Percentiles rank a stretch among this genome's conserved stretches.
These are phyloP conservation scores for Aspergillus calidoustus DNA, from an alignment of 2,329 filamentous ascomycete species.

Conservation along the genomic window DNA sequence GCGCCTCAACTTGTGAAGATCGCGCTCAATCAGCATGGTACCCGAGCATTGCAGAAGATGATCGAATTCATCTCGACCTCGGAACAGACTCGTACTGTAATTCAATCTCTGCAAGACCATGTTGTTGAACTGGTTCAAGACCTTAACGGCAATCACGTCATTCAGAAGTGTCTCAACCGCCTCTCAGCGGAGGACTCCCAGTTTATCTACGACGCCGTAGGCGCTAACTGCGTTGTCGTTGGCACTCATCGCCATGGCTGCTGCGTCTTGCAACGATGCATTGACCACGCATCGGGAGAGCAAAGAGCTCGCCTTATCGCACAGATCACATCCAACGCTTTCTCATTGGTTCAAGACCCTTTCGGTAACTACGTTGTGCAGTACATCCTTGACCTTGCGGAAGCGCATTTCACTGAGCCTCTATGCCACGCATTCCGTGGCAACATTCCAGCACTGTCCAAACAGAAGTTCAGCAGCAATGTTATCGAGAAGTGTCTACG, in stretches of 20 bases:
- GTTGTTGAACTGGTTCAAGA: slow-evolving; percentile 97
- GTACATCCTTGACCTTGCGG: slow-evolving; percentile 95
- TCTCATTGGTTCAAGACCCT: slow-evolving; percentile 88
- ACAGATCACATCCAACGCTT: slow-evolving; percentile 87
- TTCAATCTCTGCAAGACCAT: slow-evolving; percentile 76
- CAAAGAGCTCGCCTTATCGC: slow-evolving; percentile 87
- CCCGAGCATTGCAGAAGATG: slow-evolving; percentile 97
- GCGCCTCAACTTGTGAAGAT: slow-evolving; percentile 87
- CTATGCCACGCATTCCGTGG: slow-evolving; percentile 80
- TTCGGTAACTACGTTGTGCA: slow-evolving; percentile 99
- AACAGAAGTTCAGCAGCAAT: slow-evolving; percentile 99
- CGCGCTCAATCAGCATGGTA: slow-evolving; percentile 95
- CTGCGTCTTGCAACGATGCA: slow-evolving; percentile 96
- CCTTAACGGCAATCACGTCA: slow-evolving; percentile 97
- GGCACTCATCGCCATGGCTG: slow-evolving; percentile 97
- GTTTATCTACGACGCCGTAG: slow-evolving; percentile 97
- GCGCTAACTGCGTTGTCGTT: slow-evolving; percentile 81
- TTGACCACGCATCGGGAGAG: slow-evolving; percentile 88
- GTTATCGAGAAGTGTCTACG: slow-evolving; percentile 97
- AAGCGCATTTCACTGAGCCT: slow-evolving; percentile 84
- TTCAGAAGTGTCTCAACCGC: slow-evolving; percentile 98
- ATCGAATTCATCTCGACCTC: slow-evolving; percentile 92
- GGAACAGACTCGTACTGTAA: slow-evolving; percentile 85
- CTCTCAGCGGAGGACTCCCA: slow-evolving; percentile 81
- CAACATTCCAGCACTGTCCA: slow-evolving; percentile 73